Percentiles rank a stretch among this genome's conserved stretches.
phyloP scores from a whole-genome alignment of 176 grass and related monocot species.

The Carex myosuroides region DNA sequence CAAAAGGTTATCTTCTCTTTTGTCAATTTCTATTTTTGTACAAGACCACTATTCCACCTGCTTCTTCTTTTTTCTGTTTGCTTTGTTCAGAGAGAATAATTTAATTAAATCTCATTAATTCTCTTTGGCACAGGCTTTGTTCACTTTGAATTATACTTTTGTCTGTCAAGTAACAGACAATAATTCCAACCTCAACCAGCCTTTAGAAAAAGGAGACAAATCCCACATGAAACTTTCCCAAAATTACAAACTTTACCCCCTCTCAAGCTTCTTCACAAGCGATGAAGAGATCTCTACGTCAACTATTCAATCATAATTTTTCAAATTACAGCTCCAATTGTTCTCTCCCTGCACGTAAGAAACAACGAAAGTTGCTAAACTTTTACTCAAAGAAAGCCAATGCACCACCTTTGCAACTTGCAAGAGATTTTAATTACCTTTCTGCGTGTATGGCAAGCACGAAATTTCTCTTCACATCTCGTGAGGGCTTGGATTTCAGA shows the following conservation, averaged over 20 bases:
- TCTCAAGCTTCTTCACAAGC: conserved; percentile 17
- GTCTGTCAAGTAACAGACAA: conserved; percentile 4
- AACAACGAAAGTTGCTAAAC: not conserved
- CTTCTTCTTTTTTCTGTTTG: not conserved
- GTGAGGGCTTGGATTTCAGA: conserved; percentile 15
- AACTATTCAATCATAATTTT: not conserved
- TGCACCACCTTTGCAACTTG: not conserved
- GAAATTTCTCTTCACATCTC: conserved; percentile 4
- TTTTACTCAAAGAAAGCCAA: not conserved
- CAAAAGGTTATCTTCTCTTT: not conserved
- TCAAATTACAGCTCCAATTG: conserved; percentile 3
- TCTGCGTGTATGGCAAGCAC: not conserved
- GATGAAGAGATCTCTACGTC: not conserved
- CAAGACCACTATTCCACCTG: not conserved
- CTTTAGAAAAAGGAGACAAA: conserved; percentile 24
- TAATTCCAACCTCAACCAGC: conserved; percentile 9
- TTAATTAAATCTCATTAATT: not conserved
- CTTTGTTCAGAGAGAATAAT: not conserved
- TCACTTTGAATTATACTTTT: conserved; percentile 16
- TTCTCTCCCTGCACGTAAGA: not conserved
- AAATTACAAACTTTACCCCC: not conserved
- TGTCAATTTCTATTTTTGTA: not conserved
- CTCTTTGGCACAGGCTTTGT: not conserved
- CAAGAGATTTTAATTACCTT: not conserved
- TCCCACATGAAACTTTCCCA: conserved; percentile 15